Evolutionary conservation across 768 basidiomycete genomes (phyloP).

Genomic region (Myochromella boudieri): DNA sequence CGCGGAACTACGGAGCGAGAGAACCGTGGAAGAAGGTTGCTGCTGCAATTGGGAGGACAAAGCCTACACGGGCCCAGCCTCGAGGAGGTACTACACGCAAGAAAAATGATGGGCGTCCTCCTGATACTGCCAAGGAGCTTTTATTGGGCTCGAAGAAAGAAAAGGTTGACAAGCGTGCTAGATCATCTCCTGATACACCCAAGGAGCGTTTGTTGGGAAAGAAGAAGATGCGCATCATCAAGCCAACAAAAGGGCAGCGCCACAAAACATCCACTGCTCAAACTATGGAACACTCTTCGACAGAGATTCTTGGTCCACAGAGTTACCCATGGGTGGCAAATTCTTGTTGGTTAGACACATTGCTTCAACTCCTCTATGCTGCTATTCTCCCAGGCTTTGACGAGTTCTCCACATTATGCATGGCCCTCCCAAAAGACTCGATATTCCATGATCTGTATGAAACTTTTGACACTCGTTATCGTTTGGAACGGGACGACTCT

Average conservation of each 20-base stretch:
- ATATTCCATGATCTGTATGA: background rate
- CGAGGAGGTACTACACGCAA: conserved; percentile 12
- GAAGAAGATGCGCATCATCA: no score
- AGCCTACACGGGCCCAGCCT: conserved; percentile 14
- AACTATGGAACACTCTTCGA: no score
- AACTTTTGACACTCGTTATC: background rate
- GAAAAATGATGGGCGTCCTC: conserved; percentile 25
- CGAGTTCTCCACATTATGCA: background rate
- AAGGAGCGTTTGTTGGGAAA: no score
- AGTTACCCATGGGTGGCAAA: conserved; percentile 5
- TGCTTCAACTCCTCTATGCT: no score
- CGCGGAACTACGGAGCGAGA: conserved; percentile 21
- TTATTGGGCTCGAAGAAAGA: background rate
- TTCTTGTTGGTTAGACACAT: no score
- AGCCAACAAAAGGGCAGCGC: no score
- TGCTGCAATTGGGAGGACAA: conserved; percentile 19
- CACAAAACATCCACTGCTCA: no score
- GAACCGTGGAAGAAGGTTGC: conserved; percentile 26
- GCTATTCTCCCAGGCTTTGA: conserved; percentile 2
- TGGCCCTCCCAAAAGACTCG: background rate
- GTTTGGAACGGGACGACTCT: background rate
- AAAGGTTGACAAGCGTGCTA: background rate
- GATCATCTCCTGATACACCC: no score
- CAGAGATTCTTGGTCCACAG: background rate
- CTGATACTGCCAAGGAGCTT: conserved; percentile 5